Percentiles rank a stretch among this genome's conserved stretches.
Conservation (phyloP, 192 early-diverging fungal species). For the Umbelopsis ramanniana region DNA sequence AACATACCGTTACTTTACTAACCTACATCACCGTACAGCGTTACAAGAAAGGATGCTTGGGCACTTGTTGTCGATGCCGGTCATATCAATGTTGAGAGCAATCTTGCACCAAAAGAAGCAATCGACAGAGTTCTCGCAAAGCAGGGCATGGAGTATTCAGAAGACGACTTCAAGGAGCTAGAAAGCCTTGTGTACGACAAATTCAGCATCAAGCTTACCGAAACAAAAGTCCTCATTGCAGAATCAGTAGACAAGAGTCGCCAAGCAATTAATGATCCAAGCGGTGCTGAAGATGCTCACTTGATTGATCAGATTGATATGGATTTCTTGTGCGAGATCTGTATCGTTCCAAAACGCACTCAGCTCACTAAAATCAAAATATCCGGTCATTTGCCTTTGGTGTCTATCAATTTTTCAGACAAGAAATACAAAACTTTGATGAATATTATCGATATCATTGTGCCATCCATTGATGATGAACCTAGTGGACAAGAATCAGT, state of each 20-base stretch:
- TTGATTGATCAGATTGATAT: slow-evolving; percentile 78
- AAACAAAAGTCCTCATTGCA: slow-evolving; percentile 72
- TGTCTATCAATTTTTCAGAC: slow-evolving; percentile 82
- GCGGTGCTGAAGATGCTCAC: slow-evolving; percentile 45
- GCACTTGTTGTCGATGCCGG: slow-evolving; percentile 83
- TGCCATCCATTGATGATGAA: slow-evolving; percentile 31
- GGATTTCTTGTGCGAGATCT: slow-evolving; percentile 68
- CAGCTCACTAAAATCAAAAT: slow-evolving; percentile 72
- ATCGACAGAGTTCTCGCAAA: slow-evolving; percentile 65
- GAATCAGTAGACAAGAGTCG: slow-evolving; percentile 38
- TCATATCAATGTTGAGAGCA: slow-evolving; percentile 74
- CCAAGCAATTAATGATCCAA: slow-evolving; percentile 30
- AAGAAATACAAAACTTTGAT: slow-evolving; percentile 84
- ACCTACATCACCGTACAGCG: slow-evolving; percentile 26
- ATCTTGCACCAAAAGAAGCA: slow-evolving; percentile 64
- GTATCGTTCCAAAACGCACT: slow-evolving; percentile 70
- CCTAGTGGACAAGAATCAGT: background rate
- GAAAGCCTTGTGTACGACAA: slow-evolving; percentile 78
- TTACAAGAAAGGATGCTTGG: slow-evolving; percentile 49
- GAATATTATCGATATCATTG: slow-evolving; percentile 70
- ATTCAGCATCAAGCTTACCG: slow-evolving; percentile 70
- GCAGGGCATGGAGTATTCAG: slow-evolving; percentile 54
- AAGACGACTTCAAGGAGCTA: slow-evolving; percentile 66
- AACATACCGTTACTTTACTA: background rate
- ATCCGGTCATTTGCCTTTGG: slow-evolving; percentile 66